These are phyloP conservation scores for Rhododendron henanense DNA, from an alignment of 148 eudicot species.

Conservation along the genomic window DNA sequence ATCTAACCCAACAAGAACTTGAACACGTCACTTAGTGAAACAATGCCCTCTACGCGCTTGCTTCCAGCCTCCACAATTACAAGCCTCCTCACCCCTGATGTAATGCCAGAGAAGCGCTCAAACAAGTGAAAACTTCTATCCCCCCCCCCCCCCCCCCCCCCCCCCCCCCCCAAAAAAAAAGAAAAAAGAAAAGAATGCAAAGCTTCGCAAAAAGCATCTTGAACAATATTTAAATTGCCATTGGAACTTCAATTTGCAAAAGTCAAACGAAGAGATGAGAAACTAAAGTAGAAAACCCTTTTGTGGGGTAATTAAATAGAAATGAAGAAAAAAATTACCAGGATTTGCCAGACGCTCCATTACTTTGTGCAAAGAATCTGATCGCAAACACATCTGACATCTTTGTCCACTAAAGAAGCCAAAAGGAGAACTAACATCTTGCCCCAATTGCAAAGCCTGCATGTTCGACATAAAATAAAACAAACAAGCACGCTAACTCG, in stretches of 20 bases:
- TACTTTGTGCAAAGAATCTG: slow-evolving; percentile 85
- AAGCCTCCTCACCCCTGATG: slow-evolving; percentile 80
- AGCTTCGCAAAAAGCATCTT: neutral
- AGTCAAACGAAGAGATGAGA: neutral
- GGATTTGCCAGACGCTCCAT: slow-evolving; percentile 84
- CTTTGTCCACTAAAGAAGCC: slow-evolving; percentile 68
- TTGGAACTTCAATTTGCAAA: neutral
- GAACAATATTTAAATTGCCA: neutral
- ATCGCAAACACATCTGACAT: slow-evolving; percentile 92
- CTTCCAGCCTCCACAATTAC: slow-evolving; percentile 95
- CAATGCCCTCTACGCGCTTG: slow-evolving; percentile 90
- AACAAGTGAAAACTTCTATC: neutral
- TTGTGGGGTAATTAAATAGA: neutral
- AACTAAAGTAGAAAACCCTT: neutral
- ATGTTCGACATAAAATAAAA: slow-evolving; percentile 6
- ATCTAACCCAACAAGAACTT: slow-evolving; percentile 71
- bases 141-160: too few species aligned
- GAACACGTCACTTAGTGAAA: slow-evolving; percentile 77
- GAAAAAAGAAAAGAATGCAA: neutral
- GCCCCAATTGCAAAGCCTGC: slow-evolving; percentile 85
- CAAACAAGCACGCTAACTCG: neutral
- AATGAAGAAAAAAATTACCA: slow-evolving; percentile 35
- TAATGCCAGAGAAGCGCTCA: neutral
- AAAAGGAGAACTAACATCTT: slow-evolving; percentile 58
- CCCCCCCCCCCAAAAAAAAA: too few species aligned